Percentiles rank a stretch among this genome's conserved stretches.
phyloP scores from a whole-genome alignment of 352 stramenopile genomes.

The Bremia lactucae region DNA sequence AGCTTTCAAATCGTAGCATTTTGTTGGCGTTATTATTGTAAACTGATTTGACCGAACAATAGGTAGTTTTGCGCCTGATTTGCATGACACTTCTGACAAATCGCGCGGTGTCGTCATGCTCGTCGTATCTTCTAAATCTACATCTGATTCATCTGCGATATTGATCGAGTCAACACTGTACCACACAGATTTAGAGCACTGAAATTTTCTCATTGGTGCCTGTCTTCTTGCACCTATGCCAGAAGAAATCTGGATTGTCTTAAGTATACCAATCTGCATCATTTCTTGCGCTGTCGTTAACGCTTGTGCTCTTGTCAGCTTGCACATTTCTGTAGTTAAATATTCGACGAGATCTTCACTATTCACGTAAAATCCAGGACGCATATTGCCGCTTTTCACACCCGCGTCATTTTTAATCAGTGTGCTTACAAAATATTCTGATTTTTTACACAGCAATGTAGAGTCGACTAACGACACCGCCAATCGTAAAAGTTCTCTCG shows the following conservation, averaged over 20 bases:
- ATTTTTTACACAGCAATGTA: conserved; percentile 45
- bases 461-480: conserved; percentile 66
- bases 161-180: conserved; percentile 75
- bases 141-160: conserved; percentile 55
- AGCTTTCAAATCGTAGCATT: conserved; percentile 79
- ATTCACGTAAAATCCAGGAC: conserved; percentile 70
- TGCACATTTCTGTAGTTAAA: conserved; percentile 48
- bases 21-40: conserved; percentile 78
- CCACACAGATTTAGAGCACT: conserved; percentile 70
- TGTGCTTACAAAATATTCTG: conserved; percentile 46
- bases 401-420: conserved; percentile 23
- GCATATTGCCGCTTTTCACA: conserved; percentile 23
- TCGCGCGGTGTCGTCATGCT: conserved; percentile 20
- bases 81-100: conserved; percentile 2
- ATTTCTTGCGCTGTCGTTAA: conserved; percentile 70
- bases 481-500: conserved; percentile 46
- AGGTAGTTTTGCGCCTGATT: conserved; percentile 10
- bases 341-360: conserved; percentile 68
- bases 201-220: conserved; percentile 32
- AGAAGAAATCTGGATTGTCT: conserved; percentile 22
- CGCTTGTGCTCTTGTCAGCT: conserved; percentile 45
- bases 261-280: conserved; percentile 57
- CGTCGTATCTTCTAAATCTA: conserved; percentile 53
- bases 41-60: conserved; percentile 62
- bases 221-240: conserved; percentile 10